Base-by-base conservation (phyloP, 2,329 filamentous ascomycete species). In the Acarospora socialis region DNA sequence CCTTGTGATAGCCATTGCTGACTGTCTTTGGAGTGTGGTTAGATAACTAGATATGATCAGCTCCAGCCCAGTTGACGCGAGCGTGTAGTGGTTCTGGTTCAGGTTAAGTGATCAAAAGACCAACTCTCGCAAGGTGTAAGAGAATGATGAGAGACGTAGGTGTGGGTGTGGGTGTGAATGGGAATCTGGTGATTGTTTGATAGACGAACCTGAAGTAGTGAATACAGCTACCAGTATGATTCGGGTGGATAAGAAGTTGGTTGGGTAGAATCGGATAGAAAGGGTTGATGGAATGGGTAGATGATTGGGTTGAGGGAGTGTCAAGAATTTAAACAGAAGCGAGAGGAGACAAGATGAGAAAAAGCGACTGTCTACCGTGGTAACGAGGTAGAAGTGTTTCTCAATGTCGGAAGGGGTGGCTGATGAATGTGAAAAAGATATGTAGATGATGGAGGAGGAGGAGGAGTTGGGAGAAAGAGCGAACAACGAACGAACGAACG, bases 1-100 rank as follows among this genome's bases (percentile, higher is more conserved):
- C 54, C 65, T 70, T 49, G 60, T 50, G 55, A 68, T 54, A 42
- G 59, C 60, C 63, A 72, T 71, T 52, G 47, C 35, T 42, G 16
- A 25, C 5, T 12, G 16, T 25, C 12, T 6, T 7, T 13, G 16
- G 23, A 8, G 4, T 25, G 12, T 25, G 16, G 7, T 25, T 5
- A 25, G 23, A 25, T 25, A 25, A 15, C n/a, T n/a, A 3, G 8
- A 7, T 12, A 25, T 25, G 23, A 10, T 25, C 16, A 25, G 23
- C 23, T 10, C 15, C 26, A 5, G 26, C 21, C 19, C 20, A 32
- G 21, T 14, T 30, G 14, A 14, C 12, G 25, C 16, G 16, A n/a
- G 26, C 12, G 14, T 26, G 21, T 5, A 25, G n/a, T 29, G 12
- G 27, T 32, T 13, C n/a, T n/a, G n/a, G n/a, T n/a, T n/a, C n/a